These are phyloP conservation scores for Hibiscus syriacus DNA, from an alignment of 345 rosid species.

Conservation along the genomic window DNA sequence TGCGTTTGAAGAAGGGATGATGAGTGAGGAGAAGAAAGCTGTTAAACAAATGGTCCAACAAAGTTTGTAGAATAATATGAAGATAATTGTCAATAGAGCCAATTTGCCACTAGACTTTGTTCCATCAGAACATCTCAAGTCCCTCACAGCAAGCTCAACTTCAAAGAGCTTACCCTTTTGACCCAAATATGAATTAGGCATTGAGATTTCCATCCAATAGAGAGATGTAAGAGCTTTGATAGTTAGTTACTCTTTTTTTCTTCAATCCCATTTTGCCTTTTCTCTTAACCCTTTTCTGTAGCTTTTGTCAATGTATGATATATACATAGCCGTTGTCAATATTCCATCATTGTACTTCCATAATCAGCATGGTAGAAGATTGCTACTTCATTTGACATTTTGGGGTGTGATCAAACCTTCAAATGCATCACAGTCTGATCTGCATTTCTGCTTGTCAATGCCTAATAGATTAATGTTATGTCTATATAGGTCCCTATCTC, in stretches of 20 bases:
- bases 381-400: not conserved
- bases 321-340: conserved; percentile 12
- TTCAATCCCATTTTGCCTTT: conserved; percentile 2
- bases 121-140: conserved; percentile 78
- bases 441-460: not conserved
- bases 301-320: conserved; percentile 17
- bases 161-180: conserved; percentile 86
- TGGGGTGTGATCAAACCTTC: not conserved
- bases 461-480: not conserved
- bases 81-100: conserved; percentile 84
- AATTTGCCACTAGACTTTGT: conserved; percentile 81
- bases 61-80: conserved; percentile 89
- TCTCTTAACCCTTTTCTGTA: not conserved
- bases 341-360: conserved; percentile 8
- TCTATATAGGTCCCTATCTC: not conserved
- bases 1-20: conserved; percentile 48
- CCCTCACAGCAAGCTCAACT: conserved; percentile 73
- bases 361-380: conserved; percentile 7
- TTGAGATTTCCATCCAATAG: not conserved
- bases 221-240: too few relatives aligned
- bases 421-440: not conserved
- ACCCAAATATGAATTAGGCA: conserved; percentile 5
- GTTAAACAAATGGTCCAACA: conserved; percentile 83
- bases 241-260: too few relatives aligned
- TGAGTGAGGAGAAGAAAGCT: conserved; percentile 90